Evolutionary conservation across 2,329 filamentous ascomycete genomes (phyloP).

Genomic region (Tolypocladium sp.): DNA sequence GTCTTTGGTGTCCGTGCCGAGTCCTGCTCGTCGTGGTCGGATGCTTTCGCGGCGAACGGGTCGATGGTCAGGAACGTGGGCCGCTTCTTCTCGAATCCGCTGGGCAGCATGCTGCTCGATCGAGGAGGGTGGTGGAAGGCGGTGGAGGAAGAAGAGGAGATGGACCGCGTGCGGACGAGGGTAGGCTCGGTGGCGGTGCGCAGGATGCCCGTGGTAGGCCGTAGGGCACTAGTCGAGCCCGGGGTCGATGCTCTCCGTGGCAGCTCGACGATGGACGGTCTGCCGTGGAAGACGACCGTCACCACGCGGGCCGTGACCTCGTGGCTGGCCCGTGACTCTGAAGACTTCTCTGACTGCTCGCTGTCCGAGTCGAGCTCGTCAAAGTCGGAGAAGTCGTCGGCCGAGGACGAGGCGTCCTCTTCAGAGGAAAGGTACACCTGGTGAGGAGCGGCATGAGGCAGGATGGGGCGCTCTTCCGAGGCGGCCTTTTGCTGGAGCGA

Average conservation of each 20-base stretch:
- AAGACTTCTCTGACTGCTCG: constrained; percentile 18
- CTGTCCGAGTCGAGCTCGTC: constrained; percentile 36
- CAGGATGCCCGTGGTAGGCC: constrained; percentile 14
- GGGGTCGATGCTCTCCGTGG: constrained; percentile 35
- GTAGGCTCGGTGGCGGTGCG: constrained; percentile 21
- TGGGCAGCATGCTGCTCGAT: constrained; percentile 32
- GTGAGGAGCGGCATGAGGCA: constrained; percentile 38
- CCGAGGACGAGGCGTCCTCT: constrained; percentile 54
- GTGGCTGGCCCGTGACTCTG: constrained; percentile 29
- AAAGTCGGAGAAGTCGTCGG: constrained; percentile 50
- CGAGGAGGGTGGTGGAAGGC: constrained; percentile 27
- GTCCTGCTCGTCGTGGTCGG: constrained; percentile 17
- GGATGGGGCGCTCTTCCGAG: constrained; percentile 18
- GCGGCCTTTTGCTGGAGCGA: constrained; percentile 21
- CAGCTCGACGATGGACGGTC: constrained; percentile 48
- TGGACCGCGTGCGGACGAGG: constrained; percentile 20
- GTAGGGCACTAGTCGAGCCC: constrained; percentile 19
- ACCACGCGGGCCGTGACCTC: constrained; percentile 50
- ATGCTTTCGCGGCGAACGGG: constrained; percentile 35
- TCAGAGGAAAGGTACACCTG: constrained; percentile 57
- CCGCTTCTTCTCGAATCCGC: constrained; percentile 24
- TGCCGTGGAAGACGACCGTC: constrained; percentile 50
- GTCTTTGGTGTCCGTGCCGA: constrained; percentile 30
- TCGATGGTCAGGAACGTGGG: constrained; percentile 45
- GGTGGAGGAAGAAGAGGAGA: constrained; percentile 22